Base-by-base conservation (phyloP, 2,329 filamentous ascomycete genomes). In the Anthostomella pinea region DNA sequence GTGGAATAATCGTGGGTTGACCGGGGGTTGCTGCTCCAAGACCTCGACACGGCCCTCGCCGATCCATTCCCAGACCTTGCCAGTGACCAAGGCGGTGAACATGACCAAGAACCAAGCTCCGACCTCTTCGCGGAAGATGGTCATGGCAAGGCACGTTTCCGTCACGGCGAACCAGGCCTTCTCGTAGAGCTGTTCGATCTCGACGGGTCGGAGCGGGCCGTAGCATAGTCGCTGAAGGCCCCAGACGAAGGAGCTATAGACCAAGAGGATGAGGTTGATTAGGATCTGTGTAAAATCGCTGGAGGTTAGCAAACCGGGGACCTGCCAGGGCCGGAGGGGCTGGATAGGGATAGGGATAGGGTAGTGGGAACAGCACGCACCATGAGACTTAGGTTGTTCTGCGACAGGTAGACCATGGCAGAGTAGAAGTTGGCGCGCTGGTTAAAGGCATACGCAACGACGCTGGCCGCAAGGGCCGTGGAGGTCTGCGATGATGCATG, bases 51-150 rank as follows among this genome's bases (percentile, higher is more conserved):
- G 79, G 16, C 91, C 91, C 60, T 96, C 91, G 34, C 87, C 89
- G 50, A 98, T 95, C 93, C 94, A 98, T 37, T 89, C 87, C 90
- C 94, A 98, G 30, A 98, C 85, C 67, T 97, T 97, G 36, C 90
- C 90, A 3, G 89, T 91, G 30, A 98, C 78, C 24, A 98, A 75
- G 17, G 84, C 82, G 11, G 94, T 87, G 63, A 98, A 97, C 90
- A 98, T 97, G 55, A 93, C 81, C 41, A 98, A 72, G 57, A 97
- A 95, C 82, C 89, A 94, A 26, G 85, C 86, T 28, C 93, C 91
- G 13, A 98, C 81, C 60, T 97, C 90, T 46, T 96, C 93, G 28
- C 93, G 77, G 64, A 98, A 97, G 48, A 95, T 95, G 19, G 93
- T 96, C 91, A 98, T 97, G 19, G 93, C 93, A 47, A 98, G 73